Evolutionary conservation across 2,329 filamentous ascomycete genomes (phyloP).

Genomic region (Dothistroma pini): DNA sequence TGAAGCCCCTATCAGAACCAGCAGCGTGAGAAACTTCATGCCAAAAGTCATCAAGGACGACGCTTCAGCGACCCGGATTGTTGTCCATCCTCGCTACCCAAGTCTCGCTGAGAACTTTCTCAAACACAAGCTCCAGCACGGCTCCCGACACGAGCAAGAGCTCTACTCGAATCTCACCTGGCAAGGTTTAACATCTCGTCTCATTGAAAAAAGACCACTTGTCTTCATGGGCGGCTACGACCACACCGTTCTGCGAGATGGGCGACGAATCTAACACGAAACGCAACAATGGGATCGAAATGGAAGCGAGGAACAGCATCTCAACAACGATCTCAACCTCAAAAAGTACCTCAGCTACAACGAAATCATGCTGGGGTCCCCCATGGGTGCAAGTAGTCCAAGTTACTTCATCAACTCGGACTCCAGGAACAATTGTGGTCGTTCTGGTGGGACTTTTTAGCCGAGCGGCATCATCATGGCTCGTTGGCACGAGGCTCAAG

Average conservation of each 20-base stretch:
- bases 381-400: conserved; percentile 32
- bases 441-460: conserved; percentile 20
- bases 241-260: conserved; percentile 30
- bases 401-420: conserved; percentile 34
- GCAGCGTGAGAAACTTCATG: conserved; percentile 27
- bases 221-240: conserved; percentile 29
- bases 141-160: conserved; percentile 27
- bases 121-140: conserved; percentile 28
- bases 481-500: conserved; percentile 35
- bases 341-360: conserved; percentile 34
- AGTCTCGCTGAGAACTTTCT: conserved; percentile 28
- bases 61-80: conserved; percentile 27
- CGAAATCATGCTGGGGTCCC: conserved; percentile 34
- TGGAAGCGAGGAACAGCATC: conserved; percentile 22
- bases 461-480: conserved; percentile 31
- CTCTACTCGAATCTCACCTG: conserved; percentile 28
- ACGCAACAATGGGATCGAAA: conserved; percentile 30
- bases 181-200: conserved; percentile 24
- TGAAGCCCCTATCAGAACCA: conserved; percentile 25
- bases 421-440: conserved; percentile 24
- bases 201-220: conserved; percentile 31
- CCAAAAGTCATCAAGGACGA: conserved; percentile 18
- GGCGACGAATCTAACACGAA: conserved; percentile 6
- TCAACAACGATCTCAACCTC: conserved; percentile 21
- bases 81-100: conserved; percentile 31